Base-by-base conservation (phyloP, 257 asterid genomes). In the Fraxinus americana region DNA sequence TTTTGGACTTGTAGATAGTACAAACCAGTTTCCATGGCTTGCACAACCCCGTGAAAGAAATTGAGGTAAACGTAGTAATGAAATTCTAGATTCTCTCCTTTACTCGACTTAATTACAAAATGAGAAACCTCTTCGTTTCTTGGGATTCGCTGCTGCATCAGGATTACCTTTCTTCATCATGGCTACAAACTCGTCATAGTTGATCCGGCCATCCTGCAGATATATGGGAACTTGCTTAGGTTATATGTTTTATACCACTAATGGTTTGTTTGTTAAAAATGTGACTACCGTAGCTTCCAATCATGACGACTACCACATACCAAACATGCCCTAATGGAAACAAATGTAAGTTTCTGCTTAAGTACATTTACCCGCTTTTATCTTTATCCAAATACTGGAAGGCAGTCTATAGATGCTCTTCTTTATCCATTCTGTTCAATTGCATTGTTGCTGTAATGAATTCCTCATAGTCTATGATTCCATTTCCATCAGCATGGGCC, bases 371-470 rank as follows among this genome's bases (percentile, higher is more conserved):
- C 98, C 99, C 97, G 91, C 99, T 95, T 17, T 90, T 88, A 80
- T 95, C 99, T 82, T 95, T 95, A 79, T 95, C 99, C 57, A 95
- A 95, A 76, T 95, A 93, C 79, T 95, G 99, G 88, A 95, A 95
- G 70, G 99, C 99, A 23, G 97, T 93, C 87, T 90, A 95, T 5
- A 95, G 97, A 87, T 95, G 99, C 77, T 95, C 99, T 85, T 95
- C 99, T 80, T 91, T 88, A 88, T 93, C 99, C 99, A 95, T 93
- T 84, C 91, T 89, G 84, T 95, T 95, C 92, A 95, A 69, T 73
- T 95, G 99, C 99, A 93, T 93, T 77, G 98, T 95, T 63, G 99
- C 98, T 71, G 99, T 91, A n/a, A 95, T 95, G 88, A 93, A 95
- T 75, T 95, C 99, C 79, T 93, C 99, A 16, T 95, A 95, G 83